These are phyloP conservation scores for Sorghum bicolor DNA, from an alignment of 176 grass and related monocot genomes.

Conservation along the genomic window DNA sequence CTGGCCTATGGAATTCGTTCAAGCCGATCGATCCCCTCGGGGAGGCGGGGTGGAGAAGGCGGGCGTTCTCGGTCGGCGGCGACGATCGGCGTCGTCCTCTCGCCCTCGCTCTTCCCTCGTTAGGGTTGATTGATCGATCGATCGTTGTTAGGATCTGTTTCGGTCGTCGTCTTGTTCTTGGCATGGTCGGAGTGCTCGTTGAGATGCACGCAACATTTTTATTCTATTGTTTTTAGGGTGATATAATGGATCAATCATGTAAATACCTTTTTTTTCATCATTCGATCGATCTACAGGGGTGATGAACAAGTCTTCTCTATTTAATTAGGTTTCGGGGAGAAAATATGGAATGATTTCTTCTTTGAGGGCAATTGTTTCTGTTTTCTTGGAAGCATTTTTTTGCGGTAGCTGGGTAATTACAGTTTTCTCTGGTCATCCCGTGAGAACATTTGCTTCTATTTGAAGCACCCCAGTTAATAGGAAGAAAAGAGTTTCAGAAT, in stretches of 20 bases:
- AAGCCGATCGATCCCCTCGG: background rate
- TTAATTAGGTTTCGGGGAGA: background rate
- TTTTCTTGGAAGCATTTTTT: background rate
- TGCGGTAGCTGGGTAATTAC: too few relatives aligned
- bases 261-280: background rate
- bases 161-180: background rate
- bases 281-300: background rate
- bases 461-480: background rate
- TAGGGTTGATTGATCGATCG: background rate
- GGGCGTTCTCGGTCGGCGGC: background rate
- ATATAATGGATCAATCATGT: conserved; percentile 11
- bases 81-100: background rate
- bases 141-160: background rate
- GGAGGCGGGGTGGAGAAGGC: background rate
- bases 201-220: background rate
- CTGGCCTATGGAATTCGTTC: background rate
- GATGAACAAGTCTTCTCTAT: background rate
- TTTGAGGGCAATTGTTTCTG: background rate
- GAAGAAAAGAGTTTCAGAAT: background rate
- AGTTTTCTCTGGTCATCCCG: background rate
- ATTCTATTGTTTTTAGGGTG: background rate
- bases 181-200: background rate
- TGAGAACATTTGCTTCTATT: background rate
- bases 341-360: background rate
- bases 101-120: background rate